Conservation (phyloP, 2,329 filamentous ascomycete species). For the Talaromyces atroroseus region DNA sequence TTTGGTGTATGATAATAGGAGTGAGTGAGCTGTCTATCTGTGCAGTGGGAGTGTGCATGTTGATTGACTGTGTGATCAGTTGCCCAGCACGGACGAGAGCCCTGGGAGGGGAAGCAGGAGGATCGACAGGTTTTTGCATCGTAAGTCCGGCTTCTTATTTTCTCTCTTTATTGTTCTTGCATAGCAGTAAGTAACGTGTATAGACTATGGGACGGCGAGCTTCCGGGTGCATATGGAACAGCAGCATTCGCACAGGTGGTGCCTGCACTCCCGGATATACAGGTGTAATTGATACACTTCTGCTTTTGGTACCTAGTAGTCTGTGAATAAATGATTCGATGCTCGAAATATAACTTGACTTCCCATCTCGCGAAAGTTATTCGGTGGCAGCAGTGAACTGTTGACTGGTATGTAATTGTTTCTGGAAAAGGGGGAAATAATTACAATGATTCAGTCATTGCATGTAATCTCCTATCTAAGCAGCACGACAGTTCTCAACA, state of each 20-base stretch:
- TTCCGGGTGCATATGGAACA: not conserved
- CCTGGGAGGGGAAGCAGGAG: constrained; percentile 44
- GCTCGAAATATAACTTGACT: too few relatives aligned
- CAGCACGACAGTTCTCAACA: not conserved
- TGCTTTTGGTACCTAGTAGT: too few relatives aligned
- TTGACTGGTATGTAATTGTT: too few relatives aligned
- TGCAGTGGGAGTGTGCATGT: not conserved
- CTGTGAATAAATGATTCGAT: too few relatives aligned
- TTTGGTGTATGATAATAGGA: constrained; percentile 46
- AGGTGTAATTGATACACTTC: not conserved
- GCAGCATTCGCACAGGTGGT: not conserved
- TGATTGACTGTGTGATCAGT: constrained; percentile 16
- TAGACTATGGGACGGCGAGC: not conserved
- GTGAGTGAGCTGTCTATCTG: not conserved
- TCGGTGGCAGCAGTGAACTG: too few relatives aligned
- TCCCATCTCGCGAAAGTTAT: too few relatives aligned
- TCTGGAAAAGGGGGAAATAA: too few relatives aligned
- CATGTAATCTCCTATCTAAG: too few relatives aligned
- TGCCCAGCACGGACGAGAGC: constrained; percentile 46
- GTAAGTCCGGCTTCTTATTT: too few relatives aligned
- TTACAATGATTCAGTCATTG: too few relatives aligned
- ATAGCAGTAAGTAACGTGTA: not conserved
- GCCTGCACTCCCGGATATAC: not conserved
- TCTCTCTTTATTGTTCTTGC: too few relatives aligned
- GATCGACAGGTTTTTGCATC: constrained; percentile 23